Evolutionary conservation across 1,284 basidiomycete genomes (phyloP), one percentile per base, ranked within the genome.

Genomic region (Ceratobasidium sp.): DNA sequence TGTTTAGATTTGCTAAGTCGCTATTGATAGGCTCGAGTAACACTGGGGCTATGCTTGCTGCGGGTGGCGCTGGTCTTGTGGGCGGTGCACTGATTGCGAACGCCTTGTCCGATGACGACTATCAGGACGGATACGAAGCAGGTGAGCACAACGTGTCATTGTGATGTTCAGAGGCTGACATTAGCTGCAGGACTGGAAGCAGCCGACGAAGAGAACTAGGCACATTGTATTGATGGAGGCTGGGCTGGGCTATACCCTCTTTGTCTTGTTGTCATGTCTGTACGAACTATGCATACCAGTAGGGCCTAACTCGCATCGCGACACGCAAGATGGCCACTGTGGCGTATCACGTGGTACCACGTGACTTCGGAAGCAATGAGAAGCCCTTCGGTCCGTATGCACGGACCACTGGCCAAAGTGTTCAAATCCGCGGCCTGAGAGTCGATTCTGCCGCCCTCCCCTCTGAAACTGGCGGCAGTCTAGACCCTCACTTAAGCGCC

Each of bases 401-500:
- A 67, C 62, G 62, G 62, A 55, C 62, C 59, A 43, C 23, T 23
- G 32, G 50, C 45, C 61, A 53, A 55, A 53, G 50, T 52, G 50
- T 32, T 67, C 62, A 67, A 67, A 67, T 67, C 45, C 61, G 61
- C n/a, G 45, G 62, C 21, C 48, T 67, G 62, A 55, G 43, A 32
- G 16, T 28, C 62, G 62, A 67, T 67, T 67, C 62, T 67, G 30
- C 62, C 48, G 50, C 50, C 50, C 48, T 39, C 50, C 62, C 62
- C 34, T 48, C 34, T 30, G 46, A 32, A 64, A 64, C 61, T 43
- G 61, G 23, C 41, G 45, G 26, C 36, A 53, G 59, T 50, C 26
- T 64, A 45, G 45, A 32, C 48, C 34, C 21, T 43, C n/a, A 26
- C 30, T 26, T 52, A 26, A 46, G 46, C 62, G 62, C 62, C 62